A percentile compares a stretch with the other conserved stretches of the same genome.
phyloP scores from a whole-genome alignment of 163 green algal genomes.

The Scenedesmus sp. region DNA sequence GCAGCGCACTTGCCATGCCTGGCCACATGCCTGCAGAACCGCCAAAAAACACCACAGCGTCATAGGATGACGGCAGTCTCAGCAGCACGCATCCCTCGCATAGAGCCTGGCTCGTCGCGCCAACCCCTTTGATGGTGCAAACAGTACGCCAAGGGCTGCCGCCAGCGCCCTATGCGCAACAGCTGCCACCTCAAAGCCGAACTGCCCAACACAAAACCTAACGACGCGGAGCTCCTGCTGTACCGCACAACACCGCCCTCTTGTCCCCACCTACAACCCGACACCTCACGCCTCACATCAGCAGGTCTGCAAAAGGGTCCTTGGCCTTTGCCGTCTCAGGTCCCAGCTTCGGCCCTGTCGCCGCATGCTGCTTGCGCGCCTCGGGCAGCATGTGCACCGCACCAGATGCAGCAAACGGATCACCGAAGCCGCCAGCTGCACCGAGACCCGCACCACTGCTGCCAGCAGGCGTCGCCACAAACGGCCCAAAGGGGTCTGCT shows the following conservation, averaged over 20 bases:
- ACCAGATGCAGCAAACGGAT: conserved; percentile 52
- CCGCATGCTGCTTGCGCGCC: conserved; percentile 13
- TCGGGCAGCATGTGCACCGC: conserved; percentile 32
- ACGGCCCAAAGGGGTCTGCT: conserved; percentile 37
- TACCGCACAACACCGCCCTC: no score
- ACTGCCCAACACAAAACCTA: no score
- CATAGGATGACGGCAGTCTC: no score
- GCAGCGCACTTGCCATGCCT: no score
- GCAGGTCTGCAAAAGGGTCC: conserved; percentile 51
- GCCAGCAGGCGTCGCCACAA: neutral
- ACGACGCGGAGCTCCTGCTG: neutral
- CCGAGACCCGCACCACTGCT: neutral
- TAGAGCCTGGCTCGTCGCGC: no score
- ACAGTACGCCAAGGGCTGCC: no score
- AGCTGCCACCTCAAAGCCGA: no score
- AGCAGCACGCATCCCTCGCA: no score
- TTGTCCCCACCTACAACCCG: neutral
- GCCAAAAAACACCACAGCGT: no score
- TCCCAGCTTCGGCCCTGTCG: conserved; percentile 34
- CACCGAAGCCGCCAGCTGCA: conserved; percentile 13
- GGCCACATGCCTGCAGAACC: no score
- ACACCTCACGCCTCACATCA: neutral
- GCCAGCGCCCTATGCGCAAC: no score
- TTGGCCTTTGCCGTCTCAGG: conserved; percentile 52
- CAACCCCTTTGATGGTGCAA: no score